Evolutionary conservation across 2,329 filamentous ascomycete genomes (phyloP), one percentile per base, ranked within the genome.

Genomic region (Elsinoe necatrix): DNA sequence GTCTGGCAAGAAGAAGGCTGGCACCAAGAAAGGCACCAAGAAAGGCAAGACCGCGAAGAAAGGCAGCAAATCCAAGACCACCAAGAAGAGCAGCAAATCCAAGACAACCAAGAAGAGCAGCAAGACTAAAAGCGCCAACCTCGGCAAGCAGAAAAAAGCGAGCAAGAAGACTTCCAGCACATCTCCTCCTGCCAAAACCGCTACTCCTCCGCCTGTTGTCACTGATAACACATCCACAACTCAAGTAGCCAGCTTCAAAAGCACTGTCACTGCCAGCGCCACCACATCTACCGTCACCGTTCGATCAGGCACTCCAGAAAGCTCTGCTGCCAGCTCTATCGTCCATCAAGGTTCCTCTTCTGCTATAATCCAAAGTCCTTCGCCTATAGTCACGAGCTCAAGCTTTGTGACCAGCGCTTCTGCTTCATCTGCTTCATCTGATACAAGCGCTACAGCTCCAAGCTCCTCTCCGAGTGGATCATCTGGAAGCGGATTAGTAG

Each of bases 81-180:
- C 48, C 7, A 52, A 37, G 31, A 52, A 52, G 29, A 31, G 11
- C 14, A 16, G 11, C 20, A 51, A 51, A 35, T 11, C 47, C 16
- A 18, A 31, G 11, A 18, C 47, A 8, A 51, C 47, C 16, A 51
- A 51, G 47, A 51, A 51, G 25, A 25, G 11, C 14, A 16, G 11
- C 20, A 51, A 51, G 20, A 20, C 48, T 6, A 39, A 35, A 12
- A 34, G 27, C 5, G 31, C 31, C 20, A 52, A 52, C 14, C 18
- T 37, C 29, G 29, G 45, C 45, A 50, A 50, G 45, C 45, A 50
- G 45, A 50, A 50, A 21, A 50, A 35, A 14, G 45, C 45, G n/a
- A 50, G 45, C 14, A 25, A 25, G 16, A 50, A 50, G 11, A 31
- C 45, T 14, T 37, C 34, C 9, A 37, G 14, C 3, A 12, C 34